Evolutionary conservation across 176 grass and related monocot species (phyloP).

Genomic region (Miscanthus lutarioriparius): DNA sequence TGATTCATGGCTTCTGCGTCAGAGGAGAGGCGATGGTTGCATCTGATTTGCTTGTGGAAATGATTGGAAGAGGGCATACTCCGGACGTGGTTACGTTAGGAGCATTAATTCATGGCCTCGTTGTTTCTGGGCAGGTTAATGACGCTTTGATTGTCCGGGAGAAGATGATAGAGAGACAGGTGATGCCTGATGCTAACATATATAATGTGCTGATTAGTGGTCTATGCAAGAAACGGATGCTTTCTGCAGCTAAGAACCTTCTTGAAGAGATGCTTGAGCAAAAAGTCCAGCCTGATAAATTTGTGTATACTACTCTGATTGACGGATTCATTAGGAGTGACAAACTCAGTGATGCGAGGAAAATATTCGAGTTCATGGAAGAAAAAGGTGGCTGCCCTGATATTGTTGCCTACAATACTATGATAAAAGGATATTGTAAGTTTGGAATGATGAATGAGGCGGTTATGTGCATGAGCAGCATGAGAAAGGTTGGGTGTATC

Average conservation of each 20-base stretch:
- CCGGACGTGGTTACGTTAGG: slow-evolving; percentile 77
- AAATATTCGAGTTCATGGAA: slow-evolving; percentile 72
- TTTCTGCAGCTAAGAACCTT: slow-evolving; percentile 73
- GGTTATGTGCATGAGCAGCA: slow-evolving; percentile 50
- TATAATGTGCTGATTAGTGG: slow-evolving; percentile 81
- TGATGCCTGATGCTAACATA: slow-evolving; percentile 69
- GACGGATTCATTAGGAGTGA: slow-evolving; percentile 85
- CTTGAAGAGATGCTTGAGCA: slow-evolving; percentile 75
- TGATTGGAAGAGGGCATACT: slow-evolving; percentile 54
- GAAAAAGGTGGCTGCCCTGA: slow-evolving; percentile 47
- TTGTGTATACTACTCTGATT: slow-evolving; percentile 78
- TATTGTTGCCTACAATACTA: slow-evolving; percentile 68
- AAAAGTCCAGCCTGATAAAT: slow-evolving; percentile 79
- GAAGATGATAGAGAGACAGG: slow-evolving; percentile 68
- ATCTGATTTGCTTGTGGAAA: slow-evolving; percentile 69
- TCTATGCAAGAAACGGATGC: slow-evolving; percentile 82
- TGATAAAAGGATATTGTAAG: slow-evolving; percentile 90
- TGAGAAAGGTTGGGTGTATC: slow-evolving; percentile 51
- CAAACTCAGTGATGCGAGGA: slow-evolving; percentile 61
- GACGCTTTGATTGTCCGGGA: slow-evolving; percentile 59
- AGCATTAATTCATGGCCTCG: slow-evolving; percentile 30
- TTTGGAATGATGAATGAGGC: slow-evolving; percentile 75
- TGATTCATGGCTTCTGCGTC: slow-evolving; percentile 61
- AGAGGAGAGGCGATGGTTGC: slow-evolving; percentile 47
- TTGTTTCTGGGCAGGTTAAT: slow-evolving; percentile 22